These are phyloP conservation scores for Capsicum rhomboideum DNA, from an alignment of 257 asterid species.

Conservation along the genomic window DNA sequence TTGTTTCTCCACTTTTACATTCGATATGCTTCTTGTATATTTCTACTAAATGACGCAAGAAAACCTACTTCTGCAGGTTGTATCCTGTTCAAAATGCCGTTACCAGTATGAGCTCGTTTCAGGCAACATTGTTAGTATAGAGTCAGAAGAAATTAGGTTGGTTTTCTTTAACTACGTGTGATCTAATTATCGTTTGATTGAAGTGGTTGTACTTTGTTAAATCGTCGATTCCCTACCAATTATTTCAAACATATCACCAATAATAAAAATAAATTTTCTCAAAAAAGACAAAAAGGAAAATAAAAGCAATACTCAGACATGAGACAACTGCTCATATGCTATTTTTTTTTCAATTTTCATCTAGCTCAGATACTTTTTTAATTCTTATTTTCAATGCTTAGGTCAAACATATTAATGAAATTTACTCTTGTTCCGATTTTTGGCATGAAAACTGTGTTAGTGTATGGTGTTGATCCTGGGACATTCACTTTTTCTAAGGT, in stretches of 20 bases:
- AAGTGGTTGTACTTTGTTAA: not conserved
- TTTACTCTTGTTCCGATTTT: not conserved
- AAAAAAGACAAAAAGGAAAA: not conserved
- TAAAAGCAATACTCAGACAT: not conserved
- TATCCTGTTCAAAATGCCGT: constrained; percentile 90
- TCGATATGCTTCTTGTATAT: not conserved
- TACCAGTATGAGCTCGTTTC: constrained; percentile 85
- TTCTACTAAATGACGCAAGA: not conserved
- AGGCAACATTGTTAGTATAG: constrained; percentile 62
- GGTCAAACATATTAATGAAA: not conserved
- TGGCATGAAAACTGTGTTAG: not conserved
- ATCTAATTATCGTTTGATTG: not conserved
- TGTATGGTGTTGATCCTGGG: constrained; percentile 70
- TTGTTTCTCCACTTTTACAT: not conserved
- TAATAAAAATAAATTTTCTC: no score
- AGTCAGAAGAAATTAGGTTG: constrained; percentile 89
- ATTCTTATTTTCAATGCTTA: not conserved
- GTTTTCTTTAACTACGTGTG: constrained; percentile 4
- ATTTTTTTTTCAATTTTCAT: not conserved
- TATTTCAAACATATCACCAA: not conserved
- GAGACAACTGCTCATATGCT: not conserved
- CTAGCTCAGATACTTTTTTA: no score
- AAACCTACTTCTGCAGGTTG: constrained; percentile 43
- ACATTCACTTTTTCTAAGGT: constrained; percentile 94
- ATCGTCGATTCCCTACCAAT: not conserved